Percentiles rank a stretch among this genome's conserved stretches.
Evolutionary conservation across 2,329 filamentous ascomycete species (phyloP).

Genomic region (Arthrinium puccinioides): DNA sequence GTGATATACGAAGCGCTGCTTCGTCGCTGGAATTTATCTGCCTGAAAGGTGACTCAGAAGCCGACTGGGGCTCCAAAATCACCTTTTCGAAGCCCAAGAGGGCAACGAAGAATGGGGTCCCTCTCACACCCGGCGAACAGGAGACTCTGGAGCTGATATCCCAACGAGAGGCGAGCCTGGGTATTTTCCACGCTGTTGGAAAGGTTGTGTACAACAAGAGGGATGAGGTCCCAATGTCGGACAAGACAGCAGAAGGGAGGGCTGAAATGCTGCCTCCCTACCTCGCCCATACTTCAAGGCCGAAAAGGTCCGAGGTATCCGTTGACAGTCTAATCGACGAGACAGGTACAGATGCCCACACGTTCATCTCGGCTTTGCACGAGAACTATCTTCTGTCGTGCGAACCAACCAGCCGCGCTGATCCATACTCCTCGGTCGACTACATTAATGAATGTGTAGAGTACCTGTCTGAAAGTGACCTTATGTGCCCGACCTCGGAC

Average conservation of each 20-base stretch:
- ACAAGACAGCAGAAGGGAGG: constrained; percentile 24
- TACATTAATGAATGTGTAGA: constrained; percentile 81
- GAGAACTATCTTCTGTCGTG: constrained; percentile 92
- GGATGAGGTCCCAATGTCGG: constrained; percentile 41
- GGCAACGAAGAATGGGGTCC: constrained; percentile 44
- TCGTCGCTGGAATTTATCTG: constrained; percentile 90
- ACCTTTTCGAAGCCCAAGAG: constrained; percentile 64
- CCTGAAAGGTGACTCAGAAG: constrained; percentile 67
- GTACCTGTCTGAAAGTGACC: constrained; percentile 77
- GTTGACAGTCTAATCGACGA: constrained; percentile 82
- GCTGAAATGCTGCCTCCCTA: constrained; percentile 53
- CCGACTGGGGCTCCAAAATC: constrained; percentile 69
- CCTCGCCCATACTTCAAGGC: constrained; percentile 49
- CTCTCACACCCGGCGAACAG: constrained; percentile 67
- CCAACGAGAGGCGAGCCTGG: constrained; percentile 80
- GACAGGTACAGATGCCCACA: constrained; percentile 84
- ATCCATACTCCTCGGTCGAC: constrained; percentile 59
- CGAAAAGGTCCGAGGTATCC: constrained; percentile 56
- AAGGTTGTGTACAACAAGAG: constrained; percentile 97
- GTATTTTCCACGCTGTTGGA: constrained; percentile 92
- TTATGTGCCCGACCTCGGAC: constrained; percentile 69
- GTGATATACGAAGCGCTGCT: constrained; percentile 88
- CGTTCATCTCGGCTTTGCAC: constrained; percentile 83
- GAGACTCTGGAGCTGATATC: constrained; percentile 76
- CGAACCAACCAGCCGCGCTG: constrained; percentile 42